Conservation (phyloP, 257 asterid species). For the Gentiana macrophylla region DNA sequence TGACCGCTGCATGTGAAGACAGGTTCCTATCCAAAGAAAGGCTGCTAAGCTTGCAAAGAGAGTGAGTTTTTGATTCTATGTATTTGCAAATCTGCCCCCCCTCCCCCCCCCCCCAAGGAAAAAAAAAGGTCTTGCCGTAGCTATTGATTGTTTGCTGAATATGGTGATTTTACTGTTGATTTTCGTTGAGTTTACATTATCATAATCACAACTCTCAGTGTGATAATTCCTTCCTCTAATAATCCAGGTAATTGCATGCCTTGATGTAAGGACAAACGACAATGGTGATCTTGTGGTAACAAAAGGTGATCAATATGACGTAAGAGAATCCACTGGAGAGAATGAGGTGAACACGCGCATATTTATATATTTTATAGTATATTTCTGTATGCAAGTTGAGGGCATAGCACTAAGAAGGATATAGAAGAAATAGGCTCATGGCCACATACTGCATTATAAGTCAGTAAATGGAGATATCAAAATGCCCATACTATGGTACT, state of each 20-base stretch:
- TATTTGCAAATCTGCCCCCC: not conserved
- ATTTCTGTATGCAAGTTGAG: no score
- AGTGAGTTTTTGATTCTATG: constrained; percentile 36
- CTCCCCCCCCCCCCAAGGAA: no score
- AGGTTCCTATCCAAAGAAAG: constrained; percentile 58
- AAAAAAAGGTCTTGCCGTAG: no score
- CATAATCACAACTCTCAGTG: not conserved
- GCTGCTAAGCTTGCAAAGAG: constrained; percentile 90
- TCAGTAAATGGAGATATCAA: no score
- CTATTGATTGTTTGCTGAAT: not conserved
- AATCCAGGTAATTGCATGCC: constrained; percentile 95
- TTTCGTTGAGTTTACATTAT: no score
- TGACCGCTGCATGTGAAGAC: constrained; percentile 50
- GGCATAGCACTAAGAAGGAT: not conserved
- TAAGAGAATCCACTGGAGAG: constrained; percentile 63
- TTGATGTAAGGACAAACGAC: constrained; percentile 93
- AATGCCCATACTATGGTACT: no score
- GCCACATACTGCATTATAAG: not conserved
- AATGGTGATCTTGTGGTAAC: constrained; percentile 92
- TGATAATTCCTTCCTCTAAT: constrained; percentile 12
- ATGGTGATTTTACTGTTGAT: not conserved
- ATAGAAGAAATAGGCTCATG: not conserved
- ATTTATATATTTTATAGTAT: no score
- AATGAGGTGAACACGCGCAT: constrained; percentile 47
- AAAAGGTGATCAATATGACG: constrained; percentile 98